These are phyloP conservation scores for Fusarium nodosum DNA, from an alignment of 2,329 filamentous ascomycete genomes.

Conservation along the genomic window DNA sequence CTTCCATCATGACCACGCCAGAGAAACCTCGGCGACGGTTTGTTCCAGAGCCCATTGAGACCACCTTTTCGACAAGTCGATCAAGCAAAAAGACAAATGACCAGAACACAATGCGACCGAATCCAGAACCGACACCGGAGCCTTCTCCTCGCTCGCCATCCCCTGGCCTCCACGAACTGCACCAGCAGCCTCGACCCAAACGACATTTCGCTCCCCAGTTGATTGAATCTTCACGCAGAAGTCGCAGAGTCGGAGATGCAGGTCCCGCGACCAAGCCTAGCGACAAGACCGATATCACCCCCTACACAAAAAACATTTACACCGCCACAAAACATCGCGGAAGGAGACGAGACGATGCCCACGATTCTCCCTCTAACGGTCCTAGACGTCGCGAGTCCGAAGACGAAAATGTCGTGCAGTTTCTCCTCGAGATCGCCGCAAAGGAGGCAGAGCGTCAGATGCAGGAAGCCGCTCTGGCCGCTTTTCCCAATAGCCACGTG, in stretches of 20 bases:
- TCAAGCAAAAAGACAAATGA: conserved; percentile 54
- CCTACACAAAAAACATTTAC: conserved; percentile 73
- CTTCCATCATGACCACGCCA: conserved; percentile 59
- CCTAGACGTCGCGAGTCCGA: conserved; percentile 73
- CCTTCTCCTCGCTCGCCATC: conserved; percentile 66
- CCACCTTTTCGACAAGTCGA: conserved; percentile 72
- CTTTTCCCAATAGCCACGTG: conserved; percentile 79
- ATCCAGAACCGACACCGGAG: conserved; percentile 70
- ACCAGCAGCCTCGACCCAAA: conserved; percentile 58
- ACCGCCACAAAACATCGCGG: conserved; percentile 59
- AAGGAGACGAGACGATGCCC: conserved; percentile 47
- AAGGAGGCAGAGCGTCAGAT: conserved; percentile 85
- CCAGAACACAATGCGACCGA: conserved; percentile 59
- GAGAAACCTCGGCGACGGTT: conserved; percentile 69
- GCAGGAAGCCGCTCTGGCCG: conserved; percentile 80
- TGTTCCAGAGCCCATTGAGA: conserved; percentile 79
- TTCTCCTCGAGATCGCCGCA: conserved; percentile 83
- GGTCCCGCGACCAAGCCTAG: conserved; percentile 72
- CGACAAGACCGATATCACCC: conserved; percentile 80
- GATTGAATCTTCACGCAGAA: conserved; percentile 82
- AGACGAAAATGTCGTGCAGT: conserved; percentile 81
- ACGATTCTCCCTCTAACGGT: conserved; percentile 27
- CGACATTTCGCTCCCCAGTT: conserved; percentile 81
- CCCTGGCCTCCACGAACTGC: conserved; percentile 59
- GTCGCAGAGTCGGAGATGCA: conserved; percentile 74